A percentile compares a stretch with the other conserved stretches of the same genome.
phyloP scores from a whole-genome alignment of 2,329 filamentous ascomycete genomes.

The Ascochyta pisi region DNA sequence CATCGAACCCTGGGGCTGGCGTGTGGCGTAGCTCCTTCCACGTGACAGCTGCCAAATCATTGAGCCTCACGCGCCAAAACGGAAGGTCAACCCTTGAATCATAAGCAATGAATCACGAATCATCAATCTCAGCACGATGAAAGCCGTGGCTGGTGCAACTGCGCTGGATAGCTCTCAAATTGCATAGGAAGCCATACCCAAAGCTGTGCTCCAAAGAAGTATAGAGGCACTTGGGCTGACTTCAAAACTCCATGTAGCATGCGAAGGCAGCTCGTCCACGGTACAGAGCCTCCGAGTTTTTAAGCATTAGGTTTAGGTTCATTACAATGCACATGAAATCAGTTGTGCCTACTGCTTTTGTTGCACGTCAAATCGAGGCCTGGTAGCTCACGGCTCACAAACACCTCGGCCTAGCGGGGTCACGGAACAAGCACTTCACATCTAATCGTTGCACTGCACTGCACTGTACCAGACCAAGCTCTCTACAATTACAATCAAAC shows the following conservation, averaged over 20 bases:
- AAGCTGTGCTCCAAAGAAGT: too few relatives aligned
- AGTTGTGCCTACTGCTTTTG: too few relatives aligned
- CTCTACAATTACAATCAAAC: not conserved
- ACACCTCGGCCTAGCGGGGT: conserved; percentile 31
- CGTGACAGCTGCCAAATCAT: conserved; percentile 21
- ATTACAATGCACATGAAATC: too few relatives aligned
- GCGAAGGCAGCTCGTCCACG: too few relatives aligned
- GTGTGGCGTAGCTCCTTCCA: conserved; percentile 12
- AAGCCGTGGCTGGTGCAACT: not conserved
- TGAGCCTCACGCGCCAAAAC: conserved; percentile 6
- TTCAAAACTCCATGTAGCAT: too few relatives aligned
- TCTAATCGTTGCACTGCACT: not conserved
- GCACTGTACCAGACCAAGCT: not conserved
- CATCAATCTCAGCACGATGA: not conserved
- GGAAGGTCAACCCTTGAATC: not conserved
- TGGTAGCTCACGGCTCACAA: not conserved
- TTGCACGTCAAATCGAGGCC: too few relatives aligned
- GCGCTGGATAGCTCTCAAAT: too few relatives aligned
- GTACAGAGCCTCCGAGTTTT: too few relatives aligned
- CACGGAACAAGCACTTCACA: conserved; percentile 9
- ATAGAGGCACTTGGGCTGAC: too few relatives aligned
- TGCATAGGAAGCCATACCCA: too few relatives aligned
- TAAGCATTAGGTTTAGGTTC: too few relatives aligned
- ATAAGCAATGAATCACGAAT: not conserved
- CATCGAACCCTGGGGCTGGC: conserved; percentile 18